Evolutionary conservation across 495 filamentous ascomycete species (phyloP).

Genomic region (Talaromyces thailandensis): DNA sequence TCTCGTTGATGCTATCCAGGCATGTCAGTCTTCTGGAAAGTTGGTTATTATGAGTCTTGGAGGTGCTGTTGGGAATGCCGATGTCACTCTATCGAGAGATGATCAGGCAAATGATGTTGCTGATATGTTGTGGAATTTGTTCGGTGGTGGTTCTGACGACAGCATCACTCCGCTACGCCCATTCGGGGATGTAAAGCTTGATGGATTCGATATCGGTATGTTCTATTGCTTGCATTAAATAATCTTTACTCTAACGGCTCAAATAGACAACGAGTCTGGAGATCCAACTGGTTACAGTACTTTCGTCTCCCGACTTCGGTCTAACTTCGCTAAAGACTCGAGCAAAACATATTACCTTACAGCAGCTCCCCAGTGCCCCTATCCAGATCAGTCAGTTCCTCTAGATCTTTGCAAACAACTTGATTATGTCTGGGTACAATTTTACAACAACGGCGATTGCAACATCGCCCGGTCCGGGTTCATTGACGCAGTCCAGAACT

Average conservation of each 20-base stretch:
- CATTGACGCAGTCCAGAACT: slow-evolving; percentile 30
- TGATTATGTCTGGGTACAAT: slow-evolving; percentile 37
- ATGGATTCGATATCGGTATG: slow-evolving; percentile 52
- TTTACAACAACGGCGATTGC: slow-evolving; percentile 34
- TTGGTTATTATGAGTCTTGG: slow-evolving; percentile 42
- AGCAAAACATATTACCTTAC: slow-evolving; percentile 45
- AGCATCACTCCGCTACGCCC: slow-evolving; percentile 23
- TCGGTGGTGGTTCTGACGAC: slow-evolving; percentile 30
- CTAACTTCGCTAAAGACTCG: slow-evolving; percentile 29
- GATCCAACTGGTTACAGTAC: slow-evolving; percentile 25
- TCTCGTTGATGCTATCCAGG: slow-evolving; percentile 34
- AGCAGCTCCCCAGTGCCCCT: slow-evolving; percentile 47
- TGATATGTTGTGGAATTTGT: slow-evolving; percentile 42
- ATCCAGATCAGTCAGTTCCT: slow-evolving; percentile 34
- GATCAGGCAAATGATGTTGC: slow-evolving; percentile 37
- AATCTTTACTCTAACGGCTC: slow-evolving; percentile 3
- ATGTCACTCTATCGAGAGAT: slow-evolving; percentile 22
- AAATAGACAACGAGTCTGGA: slow-evolving; percentile 8
- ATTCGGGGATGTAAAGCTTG: slow-evolving; percentile 42
- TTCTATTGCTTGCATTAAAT: not conserved
- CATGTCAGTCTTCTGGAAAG: slow-evolving; percentile 41
- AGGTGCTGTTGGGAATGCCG: slow-evolving; percentile 28
- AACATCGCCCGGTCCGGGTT: slow-evolving; percentile 9
- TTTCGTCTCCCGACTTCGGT: slow-evolving; percentile 38
- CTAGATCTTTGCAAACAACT: slow-evolving; percentile 10